Evolutionary conservation across 345 rosid species (phyloP).

Genomic region (Eutrema heterophyllum): DNA sequence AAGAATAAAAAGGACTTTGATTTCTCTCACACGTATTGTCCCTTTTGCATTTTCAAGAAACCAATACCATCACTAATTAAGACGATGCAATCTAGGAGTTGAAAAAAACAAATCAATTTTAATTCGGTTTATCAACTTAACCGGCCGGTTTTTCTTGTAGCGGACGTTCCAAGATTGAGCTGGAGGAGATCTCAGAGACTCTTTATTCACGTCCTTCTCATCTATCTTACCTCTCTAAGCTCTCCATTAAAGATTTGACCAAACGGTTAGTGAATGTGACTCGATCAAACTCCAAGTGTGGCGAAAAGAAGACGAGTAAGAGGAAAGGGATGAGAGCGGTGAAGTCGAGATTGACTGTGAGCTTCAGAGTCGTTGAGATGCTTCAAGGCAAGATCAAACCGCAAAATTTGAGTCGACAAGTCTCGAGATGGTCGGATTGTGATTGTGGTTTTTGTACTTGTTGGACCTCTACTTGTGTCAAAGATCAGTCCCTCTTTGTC

Average conservation of each 20-base stretch:
- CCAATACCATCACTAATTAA: neutral
- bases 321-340: neutral
- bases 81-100: neutral
- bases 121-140: neutral
- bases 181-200: conserved; percentile 87
- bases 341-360: conserved; percentile 23
- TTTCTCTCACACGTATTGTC: conserved; percentile 1
- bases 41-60: conserved; percentile 10
- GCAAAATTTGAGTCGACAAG: neutral
- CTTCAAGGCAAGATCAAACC: conserved; percentile 29
- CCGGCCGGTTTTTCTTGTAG: conserved; percentile 14
- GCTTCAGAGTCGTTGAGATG: conserved; percentile 57
- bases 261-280: conserved; percentile 25
- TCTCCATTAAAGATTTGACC: neutral
- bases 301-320: neutral
- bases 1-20: neutral
- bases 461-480: conserved; percentile 50
- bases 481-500: conserved; percentile 58
- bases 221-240: conserved; percentile 44
- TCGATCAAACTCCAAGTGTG: conserved; percentile 29
- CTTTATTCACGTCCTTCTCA: conserved; percentile 64
- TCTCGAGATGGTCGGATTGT: conserved; percentile 88
- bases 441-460: conserved; percentile 63
- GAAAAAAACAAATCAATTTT: neutral
- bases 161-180: conserved; percentile 49